Conservation (phyloP, 148 eudicot genomes). For the Diospyros lotus region DNA sequence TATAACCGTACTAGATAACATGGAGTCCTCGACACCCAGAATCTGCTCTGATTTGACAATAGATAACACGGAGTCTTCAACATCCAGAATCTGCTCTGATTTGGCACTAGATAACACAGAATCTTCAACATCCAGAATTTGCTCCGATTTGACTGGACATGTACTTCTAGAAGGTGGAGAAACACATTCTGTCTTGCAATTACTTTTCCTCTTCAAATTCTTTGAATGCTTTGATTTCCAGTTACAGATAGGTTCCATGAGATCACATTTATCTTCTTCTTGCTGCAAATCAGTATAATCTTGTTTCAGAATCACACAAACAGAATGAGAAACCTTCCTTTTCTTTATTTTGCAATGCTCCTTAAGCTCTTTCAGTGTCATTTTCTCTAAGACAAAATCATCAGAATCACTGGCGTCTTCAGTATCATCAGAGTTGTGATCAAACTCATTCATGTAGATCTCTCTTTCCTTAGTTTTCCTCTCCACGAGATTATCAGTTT, state of each 20-base stretch:
- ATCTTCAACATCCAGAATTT: constrained; percentile 20
- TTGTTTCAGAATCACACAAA: constrained; percentile 24
- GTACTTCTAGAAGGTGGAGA: constrained; percentile 14
- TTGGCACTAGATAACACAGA: not conserved
- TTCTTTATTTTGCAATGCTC: constrained; percentile 46
- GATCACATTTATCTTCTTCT: constrained; percentile 51
- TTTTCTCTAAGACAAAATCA: constrained; percentile 27
- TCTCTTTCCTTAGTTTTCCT: constrained; percentile 21
- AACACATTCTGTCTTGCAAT: constrained; percentile 11
- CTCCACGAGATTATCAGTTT: constrained; percentile 23
- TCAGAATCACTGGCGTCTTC: constrained; percentile 17
- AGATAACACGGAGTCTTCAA: constrained; percentile 14
- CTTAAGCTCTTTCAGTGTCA: constrained; percentile 52
- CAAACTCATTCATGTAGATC: constrained; percentile 4
- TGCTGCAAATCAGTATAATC: constrained; percentile 22
- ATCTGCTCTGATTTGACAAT: too few species aligned
- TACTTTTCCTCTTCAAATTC: constrained; percentile 37
- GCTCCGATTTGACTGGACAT: constrained; percentile 20
- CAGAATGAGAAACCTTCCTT: constrained; percentile 29
- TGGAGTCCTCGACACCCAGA: too few species aligned
- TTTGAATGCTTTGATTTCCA: constrained; percentile 47
- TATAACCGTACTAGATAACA: not conserved
- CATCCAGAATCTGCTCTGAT: constrained; percentile 19
- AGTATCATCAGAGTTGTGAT: constrained; percentile 2
- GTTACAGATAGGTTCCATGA: constrained; percentile 50